phyloP scores from a whole-genome alignment of 1,139 yeast species.

The Zygosaccharomyces sapae region DNA sequence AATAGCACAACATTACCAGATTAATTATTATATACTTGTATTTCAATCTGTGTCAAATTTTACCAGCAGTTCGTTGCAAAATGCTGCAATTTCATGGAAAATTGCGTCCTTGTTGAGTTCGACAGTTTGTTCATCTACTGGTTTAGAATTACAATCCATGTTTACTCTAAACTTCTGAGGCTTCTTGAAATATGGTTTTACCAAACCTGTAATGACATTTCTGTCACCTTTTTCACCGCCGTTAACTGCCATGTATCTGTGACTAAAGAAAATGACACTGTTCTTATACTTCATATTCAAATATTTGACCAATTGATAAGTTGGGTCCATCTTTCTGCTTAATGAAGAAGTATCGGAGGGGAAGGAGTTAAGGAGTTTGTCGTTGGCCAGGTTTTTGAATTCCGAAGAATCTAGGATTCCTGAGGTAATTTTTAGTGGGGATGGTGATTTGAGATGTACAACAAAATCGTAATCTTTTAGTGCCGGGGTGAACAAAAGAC shows the following conservation, averaged over 20 bases:
- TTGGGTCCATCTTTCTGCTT: conserved; percentile 50
- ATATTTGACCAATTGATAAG: conserved; percentile 51
- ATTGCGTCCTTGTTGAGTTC: conserved; percentile 71
- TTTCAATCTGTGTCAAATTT: conserved; percentile 26
- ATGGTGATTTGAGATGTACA: conserved; percentile 50
- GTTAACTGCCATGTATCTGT: conserved; percentile 48
- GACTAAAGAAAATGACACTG: conserved; percentile 57
- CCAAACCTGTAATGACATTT: conserved; percentile 71
- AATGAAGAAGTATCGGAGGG: conserved; percentile 35
- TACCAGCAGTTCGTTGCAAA: conserved; percentile 47
- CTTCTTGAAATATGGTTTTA: conserved; percentile 59
- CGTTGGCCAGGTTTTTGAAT: conserved; percentile 59
- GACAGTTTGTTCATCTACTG: conserved; percentile 54
- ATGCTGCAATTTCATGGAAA: conserved; percentile 62
- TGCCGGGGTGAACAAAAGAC: conserved; percentile 71
- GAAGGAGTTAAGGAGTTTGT: conserved; percentile 29
- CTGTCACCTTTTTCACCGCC: conserved; percentile 41
- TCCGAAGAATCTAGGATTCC: conserved; percentile 54
- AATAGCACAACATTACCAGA: background rate
- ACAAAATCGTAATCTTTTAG: conserved; percentile 79
- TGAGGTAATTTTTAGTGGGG: conserved; percentile 44
- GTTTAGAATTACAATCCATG: conserved; percentile 69
- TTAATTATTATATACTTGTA: background rate
- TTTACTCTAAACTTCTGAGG: conserved; percentile 71
- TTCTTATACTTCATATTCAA: conserved; percentile 51